Evolutionary conservation across 129 eudicot genomes (phyloP), one percentile per base, ranked within the genome.

Genomic region (Lactuca sativa): DNA sequence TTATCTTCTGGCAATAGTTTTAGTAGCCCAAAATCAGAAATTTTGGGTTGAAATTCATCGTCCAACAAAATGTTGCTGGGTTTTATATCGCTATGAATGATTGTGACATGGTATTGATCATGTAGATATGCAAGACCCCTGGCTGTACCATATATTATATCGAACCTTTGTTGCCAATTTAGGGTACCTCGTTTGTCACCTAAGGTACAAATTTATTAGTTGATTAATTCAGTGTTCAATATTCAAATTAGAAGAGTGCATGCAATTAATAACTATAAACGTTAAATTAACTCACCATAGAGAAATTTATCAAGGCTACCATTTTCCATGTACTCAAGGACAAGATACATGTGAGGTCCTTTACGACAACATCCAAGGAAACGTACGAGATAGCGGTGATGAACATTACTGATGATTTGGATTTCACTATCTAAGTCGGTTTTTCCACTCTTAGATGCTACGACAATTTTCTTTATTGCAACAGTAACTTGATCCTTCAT

Each of bases 91-190:
- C 89, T 44, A 49, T 87, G 95, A 59, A 87, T 87, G 77, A 87
- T 87, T 14, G 72, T 64, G 1, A 87, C 89, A 68, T 87, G 95
- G 54, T 68, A 87, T 53, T 87, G 85, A 14, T 87, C 89, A 32
- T 84, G 89, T 77, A 86, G 57, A 71, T 87, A 87, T 15, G 93
- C 93, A 66, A 87, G 83, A 11, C 93, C 93, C 44, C 83, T 73
- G 2, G 89, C 86, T n/a, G 62, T 76, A 18, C 93, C 89, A 69
- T 78, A 78, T 6, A 87, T 78, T 36, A 87, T 78, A 51, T 81
- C 83, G 54, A 78, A 78, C 58, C 89, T 70, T 17, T 87, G 86
- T 44, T 79, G 79, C 93, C 89, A 83, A 33, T 73, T 81, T 2
- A 83, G 80, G 36, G 33, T 66, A 34, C 77, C 78, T 7, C 47